Evolutionary conservation across 208 protist species (phyloP), one percentile per base, ranked within the genome.

Genomic region (Borovskyia barvae): DNA sequence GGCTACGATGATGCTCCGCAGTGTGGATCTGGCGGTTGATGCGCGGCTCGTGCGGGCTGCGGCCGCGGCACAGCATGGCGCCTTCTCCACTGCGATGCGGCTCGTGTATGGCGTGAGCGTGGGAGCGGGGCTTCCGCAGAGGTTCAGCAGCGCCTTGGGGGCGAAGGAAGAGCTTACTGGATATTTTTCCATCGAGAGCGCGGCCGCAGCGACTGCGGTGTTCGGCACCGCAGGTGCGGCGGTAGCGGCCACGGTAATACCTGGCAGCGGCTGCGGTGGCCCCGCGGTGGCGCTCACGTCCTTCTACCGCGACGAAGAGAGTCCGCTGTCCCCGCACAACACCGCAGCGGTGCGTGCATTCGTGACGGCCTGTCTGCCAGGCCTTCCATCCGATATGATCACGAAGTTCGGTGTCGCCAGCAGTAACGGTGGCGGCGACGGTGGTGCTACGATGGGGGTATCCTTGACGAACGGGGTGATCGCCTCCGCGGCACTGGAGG

Each of bases 31-130:
- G 40, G 56, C 76, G 12, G 73, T 84, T n/a, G 73, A 83, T 49
- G 81, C 84, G 8, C 78, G 84, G 22, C 67, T 94, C 17, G 29
- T 81, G 22, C 78, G 82, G 22, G 87, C 82, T 30, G 64, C 45
- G 25, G 84, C 87, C 19, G 83, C 87, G 4, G 78, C 82, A 1
- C 39, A 66, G 5, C 64, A 51, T 49, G 82, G 82, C 20, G 77
- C 75, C 75, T 77, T 84, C 49, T 25, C 57, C n/a, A 74, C 76
- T 19, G 77, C 84, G 25, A 82, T 94, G 75, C 54, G 55, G 24
- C 33, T 80, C 37, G 46, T 92, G 19, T 65, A 75, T 15, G 47
- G 62, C 36, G 77, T 88, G 15, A 90, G 87, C 63, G 58, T 75
- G 17, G 84, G 84, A 1, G 47, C 57, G 15, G 57, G 55, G 1